These are phyloP conservation scores for Limnanthes douglasii DNA, from an alignment of 345 rosid genomes.

Conservation along the genomic window DNA sequence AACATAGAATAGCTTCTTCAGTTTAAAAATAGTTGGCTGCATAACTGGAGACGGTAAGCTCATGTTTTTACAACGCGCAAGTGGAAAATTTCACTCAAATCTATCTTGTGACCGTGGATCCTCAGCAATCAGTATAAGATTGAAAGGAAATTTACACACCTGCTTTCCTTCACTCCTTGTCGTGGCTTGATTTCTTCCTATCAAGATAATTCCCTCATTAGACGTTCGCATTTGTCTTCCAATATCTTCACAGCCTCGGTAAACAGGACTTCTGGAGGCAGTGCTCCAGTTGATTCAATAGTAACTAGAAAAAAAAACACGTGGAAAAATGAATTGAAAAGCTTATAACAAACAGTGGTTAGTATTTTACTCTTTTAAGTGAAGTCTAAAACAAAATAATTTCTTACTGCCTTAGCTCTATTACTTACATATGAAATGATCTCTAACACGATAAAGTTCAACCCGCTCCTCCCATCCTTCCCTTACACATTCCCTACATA, in stretches of 20 bases:
- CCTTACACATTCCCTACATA: conserved; percentile 82
- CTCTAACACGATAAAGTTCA: conserved; percentile 47
- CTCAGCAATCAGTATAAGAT: too few species aligned
- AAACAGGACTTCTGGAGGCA: conserved; percentile 68
- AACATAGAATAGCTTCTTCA: too few species aligned
- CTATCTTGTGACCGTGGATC: too few species aligned
- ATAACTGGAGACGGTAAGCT: too few species aligned
- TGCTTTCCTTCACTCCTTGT: too few species aligned
- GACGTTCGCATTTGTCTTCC: conserved; percentile 73
- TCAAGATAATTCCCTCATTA: conserved; percentile 60
- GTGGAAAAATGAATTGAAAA: too few species aligned
- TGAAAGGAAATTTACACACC: too few species aligned
- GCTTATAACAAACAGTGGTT: conserved; percentile 1
- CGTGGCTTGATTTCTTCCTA: too few species aligned
- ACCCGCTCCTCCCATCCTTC: conserved; percentile 50
- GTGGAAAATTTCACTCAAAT: too few species aligned
- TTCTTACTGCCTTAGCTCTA: not conserved
- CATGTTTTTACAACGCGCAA: too few species aligned
- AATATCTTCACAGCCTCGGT: conserved; percentile 86
- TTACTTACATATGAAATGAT: conserved; percentile 87
- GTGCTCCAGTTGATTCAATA: conserved; percentile 78
- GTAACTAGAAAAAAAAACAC: conserved; percentile 33
- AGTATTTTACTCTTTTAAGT: not conserved
- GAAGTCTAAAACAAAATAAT: not conserved
- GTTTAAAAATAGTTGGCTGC: too few species aligned